phyloP scores from a whole-genome alignment of 108 stramenopile species.

The Nitzschia putrida region DNA sequence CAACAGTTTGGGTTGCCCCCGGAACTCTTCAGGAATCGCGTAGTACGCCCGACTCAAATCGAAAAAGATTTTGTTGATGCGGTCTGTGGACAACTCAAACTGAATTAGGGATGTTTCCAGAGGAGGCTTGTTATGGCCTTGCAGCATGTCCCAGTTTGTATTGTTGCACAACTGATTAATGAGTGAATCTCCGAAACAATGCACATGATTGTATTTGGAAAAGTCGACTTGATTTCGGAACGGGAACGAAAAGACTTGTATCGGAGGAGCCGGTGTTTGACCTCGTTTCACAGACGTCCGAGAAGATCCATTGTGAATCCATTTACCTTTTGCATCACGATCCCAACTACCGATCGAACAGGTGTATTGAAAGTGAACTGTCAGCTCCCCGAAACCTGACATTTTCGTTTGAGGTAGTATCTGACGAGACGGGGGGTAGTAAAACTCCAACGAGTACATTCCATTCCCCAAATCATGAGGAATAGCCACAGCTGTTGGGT shows the following conservation, averaged over 20 bases:
- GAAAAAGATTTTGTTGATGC: background rate
- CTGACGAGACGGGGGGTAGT: constrained; percentile 4
- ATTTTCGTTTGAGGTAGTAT: background rate
- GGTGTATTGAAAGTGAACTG: constrained; percentile 31
- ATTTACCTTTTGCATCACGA: constrained; percentile 3
- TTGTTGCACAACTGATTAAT: constrained; percentile 18
- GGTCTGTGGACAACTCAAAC: background rate
- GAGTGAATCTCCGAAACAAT: constrained; percentile 18
- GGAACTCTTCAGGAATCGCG: no score
- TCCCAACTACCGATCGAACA: constrained; percentile 15
- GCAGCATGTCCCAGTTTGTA: background rate
- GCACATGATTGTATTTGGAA: background rate
- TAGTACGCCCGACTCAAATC: no score
- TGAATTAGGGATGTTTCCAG: background rate
- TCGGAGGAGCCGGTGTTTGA: constrained; percentile 2
- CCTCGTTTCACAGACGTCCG: background rate
- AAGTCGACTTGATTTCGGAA: background rate
- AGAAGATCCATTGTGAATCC: constrained; percentile 9
- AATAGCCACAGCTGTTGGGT: constrained; percentile 22
- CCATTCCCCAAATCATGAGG: constrained; percentile 24
- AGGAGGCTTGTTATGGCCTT: background rate
- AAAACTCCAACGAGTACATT: constrained; percentile 17
- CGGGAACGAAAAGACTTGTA: constrained; percentile 12
- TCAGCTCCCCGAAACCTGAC: background rate
- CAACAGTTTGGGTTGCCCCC: background rate